Conservation (phyloP, 2,329 filamentous ascomycete species). For the Trichoderma sp. region DNA sequence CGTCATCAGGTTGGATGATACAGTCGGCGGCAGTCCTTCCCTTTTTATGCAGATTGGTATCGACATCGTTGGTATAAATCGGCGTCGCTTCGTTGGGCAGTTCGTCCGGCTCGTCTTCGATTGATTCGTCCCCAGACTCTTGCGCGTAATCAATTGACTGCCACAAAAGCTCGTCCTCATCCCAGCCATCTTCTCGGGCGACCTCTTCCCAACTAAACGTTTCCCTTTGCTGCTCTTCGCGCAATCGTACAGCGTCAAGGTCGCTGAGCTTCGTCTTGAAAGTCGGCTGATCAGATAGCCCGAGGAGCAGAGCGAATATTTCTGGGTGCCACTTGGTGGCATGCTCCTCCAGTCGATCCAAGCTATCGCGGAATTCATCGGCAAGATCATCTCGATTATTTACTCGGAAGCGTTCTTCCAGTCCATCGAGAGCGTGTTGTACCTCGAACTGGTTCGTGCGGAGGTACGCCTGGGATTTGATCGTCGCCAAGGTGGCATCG, state of each 20-base stretch:
- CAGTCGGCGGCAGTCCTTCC: slow-evolving; percentile 40
- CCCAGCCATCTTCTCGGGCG: slow-evolving; percentile 73
- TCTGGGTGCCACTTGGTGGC: slow-evolving; percentile 74
- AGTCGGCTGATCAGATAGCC: slow-evolving; percentile 79
- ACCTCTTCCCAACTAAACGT: slow-evolving; percentile 79
- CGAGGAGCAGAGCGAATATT: slow-evolving; percentile 74
- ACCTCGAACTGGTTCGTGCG: slow-evolving; percentile 79
- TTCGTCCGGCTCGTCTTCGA: slow-evolving; percentile 42
- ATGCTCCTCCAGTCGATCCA: slow-evolving; percentile 61
- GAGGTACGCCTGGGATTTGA: slow-evolving; percentile 60
- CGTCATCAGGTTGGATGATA: slow-evolving; percentile 43
- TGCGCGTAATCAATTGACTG: slow-evolving; percentile 68
- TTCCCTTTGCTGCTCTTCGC: slow-evolving; percentile 49
- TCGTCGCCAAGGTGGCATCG: slow-evolving; percentile 54
- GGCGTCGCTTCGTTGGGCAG: slow-evolving; percentile 44
- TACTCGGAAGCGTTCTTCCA: slow-evolving; percentile 86
- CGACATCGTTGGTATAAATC: slow-evolving; percentile 39
- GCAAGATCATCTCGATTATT: slow-evolving; percentile 79
- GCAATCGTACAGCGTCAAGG: slow-evolving; percentile 56
- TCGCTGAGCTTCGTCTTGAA: slow-evolving; percentile 68
- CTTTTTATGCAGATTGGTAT: slow-evolving; percentile 24
- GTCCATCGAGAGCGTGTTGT: slow-evolving; percentile 64
- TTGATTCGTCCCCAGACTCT: slow-evolving; percentile 61
- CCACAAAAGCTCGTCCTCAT: slow-evolving; percentile 70
- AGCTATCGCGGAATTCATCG: slow-evolving; percentile 64